Base-by-base conservation (phyloP, 768 basidiomycete species). In the Pleurotus giganteus region DNA sequence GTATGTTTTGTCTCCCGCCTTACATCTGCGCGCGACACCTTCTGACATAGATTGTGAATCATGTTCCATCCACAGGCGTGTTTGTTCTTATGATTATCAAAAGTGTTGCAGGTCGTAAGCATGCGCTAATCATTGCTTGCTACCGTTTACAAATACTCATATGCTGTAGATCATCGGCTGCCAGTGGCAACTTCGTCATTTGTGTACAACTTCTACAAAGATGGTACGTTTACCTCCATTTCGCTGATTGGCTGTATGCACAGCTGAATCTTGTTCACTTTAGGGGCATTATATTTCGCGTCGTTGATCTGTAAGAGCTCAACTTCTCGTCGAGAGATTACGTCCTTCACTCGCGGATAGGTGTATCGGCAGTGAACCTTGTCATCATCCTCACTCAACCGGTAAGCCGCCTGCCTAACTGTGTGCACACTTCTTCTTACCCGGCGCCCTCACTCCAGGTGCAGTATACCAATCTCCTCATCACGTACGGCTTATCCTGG, bases 141-240 rank as follows among this genome's bases (percentile, higher is more conserved):
- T 19, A 28, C 28, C 17, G 47, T 5, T n/a, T n/a, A 4, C n/a
- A 12, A 21, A 8, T 28, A 23, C 29, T 49, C 13, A 32, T 11
- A 7, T 8, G 4, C 17, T 19, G 9, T 17, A 51, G 49, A 51
- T 23, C 31, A 36, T 9, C 34, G 32, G 19, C 21, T 51, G 2
- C 49, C 49, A 2, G n/a, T n/a, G n/a, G 12, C 39, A 6, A 11
- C 49, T 24, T 51, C 49, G 23, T 29, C 27, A 9, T 24, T 51
- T 5, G 37, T 51, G 49, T 51, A 51, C 15, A 34, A n/a, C 23
- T 51, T 51, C 34, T 51, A 51, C 27, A 51, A 51, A n/a, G 49
- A 51, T 24, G 49, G 49, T 51, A 11, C 19, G 49, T 24, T 31
- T 2, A 17, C 24, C 8, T 7, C 27, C 44, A 23, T 11, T 8